Base-by-base conservation (phyloP, 2,329 filamentous ascomycete species). In the Fusarium pseudocircinatum region DNA sequence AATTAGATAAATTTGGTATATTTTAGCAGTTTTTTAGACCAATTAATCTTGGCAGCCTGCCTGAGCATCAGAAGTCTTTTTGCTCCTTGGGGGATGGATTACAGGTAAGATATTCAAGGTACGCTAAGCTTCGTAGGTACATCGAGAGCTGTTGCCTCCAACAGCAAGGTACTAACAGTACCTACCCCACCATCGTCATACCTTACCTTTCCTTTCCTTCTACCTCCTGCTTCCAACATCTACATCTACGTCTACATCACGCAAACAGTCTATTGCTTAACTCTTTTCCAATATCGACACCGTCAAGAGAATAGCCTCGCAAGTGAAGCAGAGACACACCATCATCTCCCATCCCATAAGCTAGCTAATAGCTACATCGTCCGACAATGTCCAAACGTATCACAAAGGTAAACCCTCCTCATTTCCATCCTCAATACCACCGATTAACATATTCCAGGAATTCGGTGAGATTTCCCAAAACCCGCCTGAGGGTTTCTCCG, bases 381-480 rank as follows among this genome's bases (percentile, higher is more conserved):
- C 34, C 61, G 73, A 79, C 44, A 73, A 85, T 85, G 84, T 82
- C 84, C 73, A 86, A 85, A 73, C 84, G 84, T 76, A 85, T 86
- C 79, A 76, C 80, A 70, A 86, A 86, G 81, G 84, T 83, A 75
- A 16, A n/a, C 22, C 20, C 26, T 28, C 44, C 43, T 59, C 37
- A 34, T 52, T n/a, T 34, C 20, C 40, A 16, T 16, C 39, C 32
- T 61, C 47, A 12, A 26, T 44, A 20, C 22, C 24, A 10, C 34
- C 47, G 26, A 37, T 73, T 60, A 60, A 75, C 69, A 59, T 36
- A 24, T 15, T 20, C 44, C 79, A 90, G 88, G 88, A 90, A 79
- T 85, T 86, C 74, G 82, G 81, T 72, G 86, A 90, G 70, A 85
- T 87, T 84, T 84, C 82, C 59, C 72, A 82, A 67, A 75, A 78